A percentile compares a stretch with the other conserved stretches of the same genome.
Conservation (phyloP, 2,329 filamentous ascomycete species). For the Penicillium palitans region DNA sequence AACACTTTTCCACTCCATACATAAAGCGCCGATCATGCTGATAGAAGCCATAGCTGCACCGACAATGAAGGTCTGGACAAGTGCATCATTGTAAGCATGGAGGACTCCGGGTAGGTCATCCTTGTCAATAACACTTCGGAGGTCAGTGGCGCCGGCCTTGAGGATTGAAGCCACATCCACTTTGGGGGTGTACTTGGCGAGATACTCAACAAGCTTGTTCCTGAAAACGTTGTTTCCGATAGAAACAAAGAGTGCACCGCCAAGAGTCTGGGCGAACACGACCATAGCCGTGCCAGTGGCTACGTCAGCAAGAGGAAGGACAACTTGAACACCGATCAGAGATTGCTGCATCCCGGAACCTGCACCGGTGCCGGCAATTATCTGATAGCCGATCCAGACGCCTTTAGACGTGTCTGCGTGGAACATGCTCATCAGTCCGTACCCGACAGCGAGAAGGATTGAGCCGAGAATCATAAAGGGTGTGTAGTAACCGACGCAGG, state of each 20-base stretch:
- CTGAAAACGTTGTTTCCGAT: slow-evolving; percentile 31
- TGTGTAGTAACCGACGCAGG: slow-evolving; percentile 35
- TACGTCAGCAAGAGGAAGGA: slow-evolving; percentile 23
- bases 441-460: slow-evolving; percentile 27
- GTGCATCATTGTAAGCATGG: slow-evolving; percentile 2
- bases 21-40: not conserved
- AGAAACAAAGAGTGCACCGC: slow-evolving; percentile 29
- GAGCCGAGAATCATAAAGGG: slow-evolving; percentile 31
- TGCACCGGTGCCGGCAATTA: slow-evolving; percentile 32
- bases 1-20: slow-evolving; percentile 11
- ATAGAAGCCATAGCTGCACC: not conserved
- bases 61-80: not conserved
- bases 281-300: slow-evolving; percentile 25
- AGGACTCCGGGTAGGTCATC: not conserved
- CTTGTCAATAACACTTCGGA: not conserved
- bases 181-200: slow-evolving; percentile 1
- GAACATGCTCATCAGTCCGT: slow-evolving; percentile 33
- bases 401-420: slow-evolving; percentile 11
- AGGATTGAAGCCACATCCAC: not conserved
- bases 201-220: slow-evolving; percentile 24
- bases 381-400: slow-evolving; percentile 42
- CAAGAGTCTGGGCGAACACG: slow-evolving; percentile 30
- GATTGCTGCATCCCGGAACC: slow-evolving; percentile 28
- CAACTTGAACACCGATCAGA: slow-evolving; percentile 27
- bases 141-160: not conserved